Evolutionary conservation across 2,329 filamentous ascomycete species (phyloP), one percentile per base, ranked within the genome.

Genomic region (Emericellopsis atlantica): DNA sequence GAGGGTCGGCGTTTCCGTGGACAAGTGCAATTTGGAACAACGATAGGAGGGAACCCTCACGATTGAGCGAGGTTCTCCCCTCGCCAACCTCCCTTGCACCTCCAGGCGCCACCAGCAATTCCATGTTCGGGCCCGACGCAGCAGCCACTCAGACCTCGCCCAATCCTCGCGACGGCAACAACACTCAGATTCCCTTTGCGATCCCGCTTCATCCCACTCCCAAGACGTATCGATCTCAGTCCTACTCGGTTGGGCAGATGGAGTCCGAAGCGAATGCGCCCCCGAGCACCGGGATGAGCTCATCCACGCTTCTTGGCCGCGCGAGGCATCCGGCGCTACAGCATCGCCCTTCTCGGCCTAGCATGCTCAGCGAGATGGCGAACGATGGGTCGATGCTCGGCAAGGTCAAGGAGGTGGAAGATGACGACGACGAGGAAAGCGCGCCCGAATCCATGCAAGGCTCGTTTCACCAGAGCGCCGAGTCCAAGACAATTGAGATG

Each of bases 191-290:
- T 41, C 85, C 87, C 1, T 94, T 94, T 53, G 74, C 84, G 6
- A 93, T 94, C 49, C 88, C 88, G 4, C 69, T 94, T 16, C 85
- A 94, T 47, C 88, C 90, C 1, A 92, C 86, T 0, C 85, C 85
- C 2, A 96, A 96, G 60, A 88, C 86, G 1, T 92, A 94, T 52
- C 81, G 92, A 35, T 98, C 92, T 6, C 87, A 95, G 59, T 96
- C 92, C 5, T 96, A 96, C 60, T 96, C 90, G 0, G 90, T 94
- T 37, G 89, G 89, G 5, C 89, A 95, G 56, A 69, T 88, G 45
- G 88, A 95, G 40, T 74, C 80, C 1, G 84, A 90, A 44, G 15
- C 38, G 10, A 16, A 18, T 16, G 62, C 62, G 2, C 52, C 61
- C 4, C 51, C 62, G 12, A 53, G 59, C 4, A 49, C 65, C 22